These are phyloP conservation scores for Thielaviopsis ethacetica DNA, from an alignment of 2,329 filamentous ascomycete species.

Conservation along the genomic window DNA sequence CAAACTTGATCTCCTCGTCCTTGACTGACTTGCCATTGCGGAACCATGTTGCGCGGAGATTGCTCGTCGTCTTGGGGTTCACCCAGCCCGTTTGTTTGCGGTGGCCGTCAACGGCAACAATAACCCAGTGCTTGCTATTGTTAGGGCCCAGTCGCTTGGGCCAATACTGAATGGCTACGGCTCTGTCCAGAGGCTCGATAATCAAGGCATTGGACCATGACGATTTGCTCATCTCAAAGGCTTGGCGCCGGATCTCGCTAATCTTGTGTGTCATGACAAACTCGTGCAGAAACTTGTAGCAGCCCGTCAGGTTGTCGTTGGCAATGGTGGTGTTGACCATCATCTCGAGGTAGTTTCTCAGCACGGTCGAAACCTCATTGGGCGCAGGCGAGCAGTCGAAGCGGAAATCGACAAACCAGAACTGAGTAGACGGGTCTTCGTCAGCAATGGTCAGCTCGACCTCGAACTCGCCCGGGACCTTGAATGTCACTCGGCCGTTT, in stretches of 20 bases:
- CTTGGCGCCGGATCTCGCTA: slow-evolving; percentile 64
- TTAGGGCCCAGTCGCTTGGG: slow-evolving; percentile 33
- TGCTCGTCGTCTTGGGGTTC: slow-evolving; percentile 32
- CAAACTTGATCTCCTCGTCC: slow-evolving; percentile 48
- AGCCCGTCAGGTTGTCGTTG: slow-evolving; percentile 56
- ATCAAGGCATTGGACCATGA: slow-evolving; percentile 66
- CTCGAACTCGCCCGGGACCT: slow-evolving; percentile 71
- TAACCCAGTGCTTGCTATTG: slow-evolving; percentile 73
- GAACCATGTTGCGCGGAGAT: slow-evolving; percentile 62
- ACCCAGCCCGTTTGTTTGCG: slow-evolving; percentile 25
- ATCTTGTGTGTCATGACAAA: slow-evolving; percentile 84
- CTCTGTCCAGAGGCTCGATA: slow-evolving; percentile 65
- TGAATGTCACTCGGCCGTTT: slow-evolving; percentile 82
- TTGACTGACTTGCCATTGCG: slow-evolving; percentile 62
- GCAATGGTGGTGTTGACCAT: slow-evolving; percentile 57
- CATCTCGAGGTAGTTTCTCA: slow-evolving; percentile 51
- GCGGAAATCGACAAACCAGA: slow-evolving; percentile 87
- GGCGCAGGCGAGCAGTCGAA: slow-evolving; percentile 63
- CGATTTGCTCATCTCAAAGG: slow-evolving; percentile 46
- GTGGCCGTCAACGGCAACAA: slow-evolving; percentile 65
- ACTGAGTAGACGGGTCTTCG: slow-evolving; percentile 67
- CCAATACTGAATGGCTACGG: slow-evolving; percentile 87
- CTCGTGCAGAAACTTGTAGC: slow-evolving; percentile 77
- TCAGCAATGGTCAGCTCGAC: slow-evolving; percentile 82
- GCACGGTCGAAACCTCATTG: slow-evolving; percentile 38